These are phyloP conservation scores for Draba incana DNA, from an alignment of 345 rosid genomes.

Conservation along the genomic window DNA sequence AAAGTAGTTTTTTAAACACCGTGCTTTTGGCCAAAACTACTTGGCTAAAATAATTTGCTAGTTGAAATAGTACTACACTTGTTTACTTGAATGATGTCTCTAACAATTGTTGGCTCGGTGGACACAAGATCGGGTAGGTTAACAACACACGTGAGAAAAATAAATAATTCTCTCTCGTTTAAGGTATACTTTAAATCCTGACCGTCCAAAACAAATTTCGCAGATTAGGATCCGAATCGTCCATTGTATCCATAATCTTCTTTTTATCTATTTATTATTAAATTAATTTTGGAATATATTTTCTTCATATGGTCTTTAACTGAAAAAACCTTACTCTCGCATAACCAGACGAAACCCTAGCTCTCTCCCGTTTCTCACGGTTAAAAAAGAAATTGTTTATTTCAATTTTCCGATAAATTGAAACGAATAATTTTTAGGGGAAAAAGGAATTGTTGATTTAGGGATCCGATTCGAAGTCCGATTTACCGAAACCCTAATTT, in stretches of 20 bases:
- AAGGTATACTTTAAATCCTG: slow-evolving; percentile 5
- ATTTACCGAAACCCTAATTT: slow-evolving; percentile 45
- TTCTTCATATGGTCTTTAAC: slow-evolving; percentile 29
- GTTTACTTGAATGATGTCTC: slow-evolving; percentile 34
- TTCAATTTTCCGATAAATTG: slow-evolving; percentile 38
- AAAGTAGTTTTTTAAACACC: too few species aligned
- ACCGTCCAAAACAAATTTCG: slow-evolving; percentile 27
- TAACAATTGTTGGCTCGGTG: slow-evolving; percentile 18
- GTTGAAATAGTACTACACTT: not conserved
- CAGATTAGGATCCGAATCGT: slow-evolving; percentile 30
- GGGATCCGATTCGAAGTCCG: slow-evolving; percentile 51
- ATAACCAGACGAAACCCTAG: slow-evolving; percentile 73
- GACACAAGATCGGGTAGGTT: slow-evolving; percentile 33
- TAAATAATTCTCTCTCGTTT: slow-evolving; percentile 2
- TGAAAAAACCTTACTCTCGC: slow-evolving; percentile 55
- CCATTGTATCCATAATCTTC: not conserved
- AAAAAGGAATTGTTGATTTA: slow-evolving; percentile 31
- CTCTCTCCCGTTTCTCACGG: slow-evolving; percentile 50
- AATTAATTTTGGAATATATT: slow-evolving; percentile 23
- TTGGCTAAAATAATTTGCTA: not conserved
- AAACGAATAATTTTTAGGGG: slow-evolving; percentile 34
- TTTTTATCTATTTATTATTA: not conserved
- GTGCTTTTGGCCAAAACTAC: too few species aligned
- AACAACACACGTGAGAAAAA: slow-evolving; percentile 35
- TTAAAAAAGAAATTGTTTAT: slow-evolving; percentile 29